Evolutionary conservation across 2,329 filamentous ascomycete genomes (phyloP).

Genomic region (Mycosphaerella arachidis): DNA sequence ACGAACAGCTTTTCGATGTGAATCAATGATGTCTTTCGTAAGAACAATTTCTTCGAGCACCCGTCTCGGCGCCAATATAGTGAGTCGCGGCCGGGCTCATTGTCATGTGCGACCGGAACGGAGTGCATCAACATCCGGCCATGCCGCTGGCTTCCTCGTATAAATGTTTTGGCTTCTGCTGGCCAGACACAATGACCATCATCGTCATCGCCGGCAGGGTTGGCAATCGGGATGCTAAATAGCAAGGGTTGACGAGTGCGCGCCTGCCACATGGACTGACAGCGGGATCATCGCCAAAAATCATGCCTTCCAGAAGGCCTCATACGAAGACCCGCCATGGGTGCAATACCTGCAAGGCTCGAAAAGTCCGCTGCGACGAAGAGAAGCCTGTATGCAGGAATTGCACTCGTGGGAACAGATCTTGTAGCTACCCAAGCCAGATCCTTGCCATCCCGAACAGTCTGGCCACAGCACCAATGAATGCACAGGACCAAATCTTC

Average conservation of each 20-base stretch:
- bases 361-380: conserved; percentile 22
- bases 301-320: conserved; percentile 15
- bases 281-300: background rate
- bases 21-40: no score
- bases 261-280: background rate
- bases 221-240: background rate
- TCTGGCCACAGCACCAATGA: background rate
- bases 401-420: conserved; percentile 20
- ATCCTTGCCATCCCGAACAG: conserved; percentile 2
- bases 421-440: conserved; percentile 18
- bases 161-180: background rate
- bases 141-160: background rate
- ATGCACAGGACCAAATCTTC: conserved; percentile 14
- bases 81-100: background rate
- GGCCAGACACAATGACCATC: background rate
- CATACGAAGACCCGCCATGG: conserved; percentile 23
- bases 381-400: conserved; percentile 22
- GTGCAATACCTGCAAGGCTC: conserved; percentile 20
- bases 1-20: no score
- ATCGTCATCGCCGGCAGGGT: no score
- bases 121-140: background rate
- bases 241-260: background rate
- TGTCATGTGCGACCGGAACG: background rate
- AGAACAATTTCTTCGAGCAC: background rate
- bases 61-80: background rate